A percentile compares a stretch with the other conserved stretches of the same genome.
Conservation (phyloP, 257 asterid genomes). For the Solanum bulbocastanum region DNA sequence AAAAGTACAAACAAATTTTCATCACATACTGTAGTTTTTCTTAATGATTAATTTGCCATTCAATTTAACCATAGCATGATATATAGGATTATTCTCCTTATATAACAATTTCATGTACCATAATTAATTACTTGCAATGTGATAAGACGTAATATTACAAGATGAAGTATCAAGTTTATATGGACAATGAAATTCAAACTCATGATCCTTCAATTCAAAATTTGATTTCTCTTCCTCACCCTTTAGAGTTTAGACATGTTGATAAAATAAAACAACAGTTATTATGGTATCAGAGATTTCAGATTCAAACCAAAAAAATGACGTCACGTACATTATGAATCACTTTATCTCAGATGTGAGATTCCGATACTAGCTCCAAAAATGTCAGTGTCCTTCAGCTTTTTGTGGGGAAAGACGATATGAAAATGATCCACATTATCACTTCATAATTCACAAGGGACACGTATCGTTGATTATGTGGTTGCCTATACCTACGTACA, state of each 20-base stretch:
- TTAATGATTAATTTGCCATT: background rate
- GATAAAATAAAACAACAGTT: background rate
- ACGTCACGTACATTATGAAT: background rate
- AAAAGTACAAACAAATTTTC: background rate
- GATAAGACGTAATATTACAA: background rate
- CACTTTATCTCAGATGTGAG: background rate
- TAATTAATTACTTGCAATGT: background rate
- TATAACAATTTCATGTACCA: background rate
- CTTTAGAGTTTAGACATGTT: background rate
- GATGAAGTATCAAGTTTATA: background rate
- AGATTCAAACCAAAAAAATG: background rate
- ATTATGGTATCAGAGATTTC: background rate
- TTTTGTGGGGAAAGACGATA: background rate
- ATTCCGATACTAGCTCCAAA: background rate
- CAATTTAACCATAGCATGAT: background rate
- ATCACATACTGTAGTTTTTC: background rate
- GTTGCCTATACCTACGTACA: background rate
- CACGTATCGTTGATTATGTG: background rate
- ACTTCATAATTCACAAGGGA: background rate
- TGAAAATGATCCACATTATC: background rate
- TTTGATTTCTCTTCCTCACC: background rate
- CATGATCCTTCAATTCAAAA: background rate
- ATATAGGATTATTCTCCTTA: background rate
- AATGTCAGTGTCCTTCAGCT: background rate
- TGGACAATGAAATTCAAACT: background rate